A percentile compares a stretch with the other conserved stretches of the same genome.
Conservation (phyloP, 495 filamentous ascomycete genomes). For the Cudoniella acicularis region DNA sequence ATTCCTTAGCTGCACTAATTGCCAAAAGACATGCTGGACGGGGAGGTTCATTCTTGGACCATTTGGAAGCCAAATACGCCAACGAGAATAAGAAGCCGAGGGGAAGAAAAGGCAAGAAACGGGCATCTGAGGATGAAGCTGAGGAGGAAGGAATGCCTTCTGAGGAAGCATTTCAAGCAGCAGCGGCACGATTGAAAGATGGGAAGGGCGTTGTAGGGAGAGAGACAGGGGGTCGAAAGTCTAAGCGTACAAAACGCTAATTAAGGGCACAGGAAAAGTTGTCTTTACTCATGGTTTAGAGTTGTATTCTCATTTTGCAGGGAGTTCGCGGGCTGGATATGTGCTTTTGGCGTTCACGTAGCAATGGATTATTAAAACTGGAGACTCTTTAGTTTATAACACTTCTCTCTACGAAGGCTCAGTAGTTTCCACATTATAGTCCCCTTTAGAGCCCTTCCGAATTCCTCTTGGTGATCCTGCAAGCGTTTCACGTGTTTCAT, state of each 20-base stretch:
- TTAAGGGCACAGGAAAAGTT: no score
- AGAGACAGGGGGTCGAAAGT: constrained; percentile 19
- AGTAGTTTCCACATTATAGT: no score
- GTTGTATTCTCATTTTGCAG: constrained; percentile 3
- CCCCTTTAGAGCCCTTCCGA: no score
- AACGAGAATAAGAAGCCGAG: constrained; percentile 37
- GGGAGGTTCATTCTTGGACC: constrained; percentile 51
- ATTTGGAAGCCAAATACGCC: constrained; percentile 72
- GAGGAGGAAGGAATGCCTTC: constrained; percentile 51
- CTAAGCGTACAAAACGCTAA: constrained; percentile 31
- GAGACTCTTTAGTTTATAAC: neutral
- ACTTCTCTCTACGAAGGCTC: neutral
- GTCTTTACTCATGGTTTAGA: constrained; percentile 15
- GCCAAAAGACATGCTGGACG: constrained; percentile 45
- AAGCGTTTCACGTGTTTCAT: no score
- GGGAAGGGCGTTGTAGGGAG: neutral
- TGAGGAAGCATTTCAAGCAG: constrained; percentile 64
- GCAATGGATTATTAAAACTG: neutral
- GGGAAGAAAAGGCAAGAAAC: constrained; percentile 45
- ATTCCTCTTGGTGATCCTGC: no score
- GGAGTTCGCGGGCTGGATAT: constrained; percentile 19
- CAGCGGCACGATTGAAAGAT: constrained; percentile 41
- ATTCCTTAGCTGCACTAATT: constrained; percentile 59
- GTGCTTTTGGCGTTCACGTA: neutral
- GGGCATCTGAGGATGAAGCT: constrained; percentile 37